A percentile compares a stretch with the other conserved stretches of the same genome.
Conservation (phyloP, 371 early-diverging fungal species). For the Blastocladiella emersonii region DNA sequence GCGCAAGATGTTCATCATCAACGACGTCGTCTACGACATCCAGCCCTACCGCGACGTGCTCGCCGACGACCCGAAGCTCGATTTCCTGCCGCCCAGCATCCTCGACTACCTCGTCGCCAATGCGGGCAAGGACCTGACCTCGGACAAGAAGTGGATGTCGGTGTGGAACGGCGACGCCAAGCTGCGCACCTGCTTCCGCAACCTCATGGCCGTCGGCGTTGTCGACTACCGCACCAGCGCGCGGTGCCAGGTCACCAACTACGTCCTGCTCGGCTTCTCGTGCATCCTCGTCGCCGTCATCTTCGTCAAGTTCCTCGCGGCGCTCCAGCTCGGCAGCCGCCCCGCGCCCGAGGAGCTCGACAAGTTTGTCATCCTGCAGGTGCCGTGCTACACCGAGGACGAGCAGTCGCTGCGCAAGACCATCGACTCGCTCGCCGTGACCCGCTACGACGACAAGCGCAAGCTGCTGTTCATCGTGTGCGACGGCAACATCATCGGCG, state of each 20-base stretch:
- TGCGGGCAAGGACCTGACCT: conserved; percentile 3
- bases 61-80: background rate
- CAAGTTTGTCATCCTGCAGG: conserved; percentile 82
- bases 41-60: conserved; percentile 5
- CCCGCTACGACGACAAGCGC: conserved; percentile 87
- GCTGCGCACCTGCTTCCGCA: conserved; percentile 53
- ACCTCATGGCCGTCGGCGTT: conserved; percentile 74
- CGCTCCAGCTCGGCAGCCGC: conserved; percentile 61
- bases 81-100: conserved; percentile 5
- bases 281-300: conserved; percentile 69
- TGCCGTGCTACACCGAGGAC: conserved; percentile 96
- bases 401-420: conserved; percentile 84
- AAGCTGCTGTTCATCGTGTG: conserved; percentile 87
- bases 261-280: conserved; percentile 64
- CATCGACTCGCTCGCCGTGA: conserved; percentile 83
- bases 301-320: conserved; percentile 80
- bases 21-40: conserved; percentile 2
- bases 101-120: conserved; percentile 1
- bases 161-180: conserved; percentile 3
- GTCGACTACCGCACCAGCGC: conserved; percentile 68
- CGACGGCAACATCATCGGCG: conserved; percentile 83
- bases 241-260: conserved; percentile 77
- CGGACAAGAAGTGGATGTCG: background rate
- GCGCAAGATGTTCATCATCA: background rate
- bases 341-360: conserved; percentile 73